These are phyloP conservation scores for Crepidotus variabilis DNA, from an alignment of 768 basidiomycete genomes.

Conservation along the genomic window DNA sequence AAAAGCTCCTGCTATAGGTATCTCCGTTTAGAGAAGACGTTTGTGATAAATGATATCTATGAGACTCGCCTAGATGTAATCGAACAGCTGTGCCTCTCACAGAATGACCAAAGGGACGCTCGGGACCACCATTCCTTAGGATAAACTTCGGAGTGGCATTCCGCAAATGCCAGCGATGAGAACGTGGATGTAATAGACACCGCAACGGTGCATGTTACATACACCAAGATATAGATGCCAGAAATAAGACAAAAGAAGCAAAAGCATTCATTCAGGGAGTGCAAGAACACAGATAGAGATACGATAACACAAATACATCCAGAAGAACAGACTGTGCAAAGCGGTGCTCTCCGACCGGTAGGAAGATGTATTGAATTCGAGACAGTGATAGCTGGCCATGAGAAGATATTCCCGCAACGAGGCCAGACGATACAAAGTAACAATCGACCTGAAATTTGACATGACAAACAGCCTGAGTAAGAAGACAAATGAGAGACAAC, in stretches of 20 bases:
- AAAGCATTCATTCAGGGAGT: background rate
- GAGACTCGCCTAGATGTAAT: background rate
- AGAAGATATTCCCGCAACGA: background rate
- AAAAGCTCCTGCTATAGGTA: background rate
- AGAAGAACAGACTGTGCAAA: background rate
- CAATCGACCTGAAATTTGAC: background rate
- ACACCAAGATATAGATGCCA: background rate
- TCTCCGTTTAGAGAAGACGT: background rate
- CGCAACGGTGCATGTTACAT: background rate
- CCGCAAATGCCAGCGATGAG: background rate
- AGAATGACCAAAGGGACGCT: no score
- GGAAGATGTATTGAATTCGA: background rate
- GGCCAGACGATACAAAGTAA: background rate
- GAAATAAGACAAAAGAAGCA: background rate
- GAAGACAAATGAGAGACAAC: background rate
- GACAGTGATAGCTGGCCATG: background rate
- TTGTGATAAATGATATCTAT: background rate
- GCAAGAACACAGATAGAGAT: background rate
- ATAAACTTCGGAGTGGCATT: background rate
- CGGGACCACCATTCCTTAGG: background rate
- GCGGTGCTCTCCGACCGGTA: background rate
- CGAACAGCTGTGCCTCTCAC: no score
- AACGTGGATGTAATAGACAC: background rate
- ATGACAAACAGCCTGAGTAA: background rate
- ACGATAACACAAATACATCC: background rate